phyloP scores from a whole-genome alignment of 176 grass and related monocot genomes.

The Sorghum bicolor region DNA sequence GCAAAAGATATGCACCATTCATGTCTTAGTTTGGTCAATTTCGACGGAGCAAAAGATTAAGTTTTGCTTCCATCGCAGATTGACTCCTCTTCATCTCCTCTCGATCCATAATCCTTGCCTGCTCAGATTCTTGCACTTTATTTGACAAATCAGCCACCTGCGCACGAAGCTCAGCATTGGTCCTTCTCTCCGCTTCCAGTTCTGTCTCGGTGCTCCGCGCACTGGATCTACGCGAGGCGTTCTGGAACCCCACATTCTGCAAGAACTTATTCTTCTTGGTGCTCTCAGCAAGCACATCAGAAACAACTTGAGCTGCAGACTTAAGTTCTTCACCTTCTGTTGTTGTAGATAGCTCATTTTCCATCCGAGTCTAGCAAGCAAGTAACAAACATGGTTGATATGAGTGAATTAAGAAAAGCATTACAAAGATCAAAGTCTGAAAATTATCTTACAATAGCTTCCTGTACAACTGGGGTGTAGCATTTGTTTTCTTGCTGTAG shows the following conservation, averaged over 20 bases:
- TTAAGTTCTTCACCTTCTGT: too few species aligned
- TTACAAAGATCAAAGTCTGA: background rate
- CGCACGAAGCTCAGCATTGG: background rate
- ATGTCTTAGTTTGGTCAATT: too few species aligned
- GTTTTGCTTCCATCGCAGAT: too few species aligned
- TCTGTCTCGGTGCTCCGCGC: background rate
- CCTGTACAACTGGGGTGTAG: background rate
- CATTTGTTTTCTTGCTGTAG: too few species aligned
- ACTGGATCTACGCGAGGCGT: background rate
- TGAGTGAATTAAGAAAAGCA: background rate
- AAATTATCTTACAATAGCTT: background rate
- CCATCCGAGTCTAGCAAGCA: background rate
- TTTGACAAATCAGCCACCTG: background rate
- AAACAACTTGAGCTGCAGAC: background rate
- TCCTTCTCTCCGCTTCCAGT: background rate
- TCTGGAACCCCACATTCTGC: background rate
- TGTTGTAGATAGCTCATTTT: background rate
- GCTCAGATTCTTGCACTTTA: too few species aligned
- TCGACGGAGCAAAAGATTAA: too few species aligned
- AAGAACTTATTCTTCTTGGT: background rate
- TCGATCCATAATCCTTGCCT: too few species aligned
- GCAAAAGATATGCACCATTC: too few species aligned
- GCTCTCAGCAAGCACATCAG: background rate
- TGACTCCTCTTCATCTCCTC: too few species aligned
- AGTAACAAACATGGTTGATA: background rate